Evolutionary conservation across 1,139 yeast genomes (phyloP).

Genomic region (Diutina pseudorugosa): DNA sequence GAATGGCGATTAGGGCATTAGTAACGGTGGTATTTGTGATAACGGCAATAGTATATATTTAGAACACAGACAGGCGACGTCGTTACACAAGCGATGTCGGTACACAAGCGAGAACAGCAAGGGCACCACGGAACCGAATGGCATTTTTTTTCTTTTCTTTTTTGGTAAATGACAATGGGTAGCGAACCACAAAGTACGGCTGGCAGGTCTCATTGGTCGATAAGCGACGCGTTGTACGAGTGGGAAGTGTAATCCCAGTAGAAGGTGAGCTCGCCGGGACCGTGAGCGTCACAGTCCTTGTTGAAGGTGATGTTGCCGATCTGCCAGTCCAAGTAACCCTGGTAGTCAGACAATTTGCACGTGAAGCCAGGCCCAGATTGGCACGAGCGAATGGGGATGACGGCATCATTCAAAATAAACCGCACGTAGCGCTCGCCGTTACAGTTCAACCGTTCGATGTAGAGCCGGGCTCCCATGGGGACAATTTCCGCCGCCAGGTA

Average conservation of each 20-base stretch:
- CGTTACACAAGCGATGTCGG: no score
- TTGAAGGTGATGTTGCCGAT: background rate
- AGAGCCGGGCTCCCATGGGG: conserved; percentile 4
- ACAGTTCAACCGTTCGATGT: conserved; percentile 1
- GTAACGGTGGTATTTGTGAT: background rate
- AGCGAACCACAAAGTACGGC: no score
- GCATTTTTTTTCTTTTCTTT: no score
- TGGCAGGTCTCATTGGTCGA: background rate
- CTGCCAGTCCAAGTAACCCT: background rate
- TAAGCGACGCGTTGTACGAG: background rate
- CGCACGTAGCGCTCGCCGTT: conserved; percentile 1
- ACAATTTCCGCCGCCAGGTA: background rate
- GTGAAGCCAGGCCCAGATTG: conserved; percentile 3
- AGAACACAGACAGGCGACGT: background rate
- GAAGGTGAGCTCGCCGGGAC: background rate
- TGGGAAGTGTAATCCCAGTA: conserved; percentile 3
- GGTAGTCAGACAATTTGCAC: conserved; percentile 1
- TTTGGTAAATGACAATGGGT: no score
- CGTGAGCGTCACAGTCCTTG: background rate
- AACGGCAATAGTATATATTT: background rate
- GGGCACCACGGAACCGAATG: no score
- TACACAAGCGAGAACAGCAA: no score
- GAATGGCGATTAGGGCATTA: background rate
- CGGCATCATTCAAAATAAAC: conserved; percentile 4
- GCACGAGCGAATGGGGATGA: conserved; percentile 3